A percentile compares a stretch with the other conserved stretches of the same genome.
phyloP scores from a whole-genome alignment of 768 basidiomycete genomes.

The Fomitopsis pulvina region DNA sequence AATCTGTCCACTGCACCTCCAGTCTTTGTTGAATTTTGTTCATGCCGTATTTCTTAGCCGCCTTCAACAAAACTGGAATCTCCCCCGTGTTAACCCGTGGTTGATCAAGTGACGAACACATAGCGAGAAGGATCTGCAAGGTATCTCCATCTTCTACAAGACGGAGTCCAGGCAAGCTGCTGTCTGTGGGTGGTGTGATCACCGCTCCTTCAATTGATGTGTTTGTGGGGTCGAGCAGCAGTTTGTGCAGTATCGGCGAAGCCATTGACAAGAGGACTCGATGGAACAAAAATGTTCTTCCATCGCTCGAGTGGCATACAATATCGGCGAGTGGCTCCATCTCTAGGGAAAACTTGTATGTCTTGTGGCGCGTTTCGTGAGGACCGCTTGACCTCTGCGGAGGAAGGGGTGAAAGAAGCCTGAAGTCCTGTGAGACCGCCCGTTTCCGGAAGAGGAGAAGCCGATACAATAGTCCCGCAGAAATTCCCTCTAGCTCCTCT shows the following conservation, averaged over 20 bases:
- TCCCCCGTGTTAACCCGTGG: constrained; percentile 2
- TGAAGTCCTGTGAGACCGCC: background rate
- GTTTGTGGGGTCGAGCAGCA: background rate
- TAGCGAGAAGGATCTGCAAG: constrained; percentile 5
- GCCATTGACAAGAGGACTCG: constrained; percentile 27
- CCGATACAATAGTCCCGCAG: constrained; percentile 4
- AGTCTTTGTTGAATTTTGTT: background rate
- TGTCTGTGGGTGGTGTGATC: background rate
- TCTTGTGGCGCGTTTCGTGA: too few relatives aligned
- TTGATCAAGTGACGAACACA: constrained; percentile 13
- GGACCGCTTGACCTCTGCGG: too few relatives aligned
- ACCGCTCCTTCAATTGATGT: background rate
- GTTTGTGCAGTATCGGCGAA: constrained; percentile 25
- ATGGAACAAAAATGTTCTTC: constrained; percentile 30
- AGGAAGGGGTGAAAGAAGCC: background rate
- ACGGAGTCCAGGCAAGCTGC: background rate
- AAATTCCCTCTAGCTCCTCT: constrained; percentile 4
- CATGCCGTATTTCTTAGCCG: constrained; percentile 15
- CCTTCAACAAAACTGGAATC: constrained; percentile 3
- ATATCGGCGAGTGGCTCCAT: constrained; percentile 31
- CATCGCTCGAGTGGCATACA: constrained; percentile 48
- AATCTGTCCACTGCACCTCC: too few relatives aligned
- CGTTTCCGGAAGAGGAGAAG: constrained; percentile 3
- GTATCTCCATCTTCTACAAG: constrained; percentile 2
- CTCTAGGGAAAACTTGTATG: too few relatives aligned